These are phyloP conservation scores for Candida coleopterorum DNA, from an alignment of 805 yeast species.

Conservation along the genomic window DNA sequence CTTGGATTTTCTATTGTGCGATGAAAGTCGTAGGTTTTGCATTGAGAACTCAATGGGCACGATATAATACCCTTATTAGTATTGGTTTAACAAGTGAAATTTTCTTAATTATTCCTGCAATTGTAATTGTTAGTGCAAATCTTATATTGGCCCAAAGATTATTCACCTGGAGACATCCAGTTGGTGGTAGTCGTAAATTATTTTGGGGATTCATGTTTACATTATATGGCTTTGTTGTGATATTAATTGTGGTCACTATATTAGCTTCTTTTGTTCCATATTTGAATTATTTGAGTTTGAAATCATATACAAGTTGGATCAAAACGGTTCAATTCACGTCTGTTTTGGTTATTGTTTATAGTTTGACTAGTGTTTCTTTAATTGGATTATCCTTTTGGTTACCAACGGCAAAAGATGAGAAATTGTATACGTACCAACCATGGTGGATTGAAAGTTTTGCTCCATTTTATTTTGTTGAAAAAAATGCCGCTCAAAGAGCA, in stretches of 20 bases:
- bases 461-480: slow-evolving; percentile 56
- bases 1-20: slow-evolving; percentile 46
- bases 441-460: slow-evolving; percentile 71
- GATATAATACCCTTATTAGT: slow-evolving; percentile 38
- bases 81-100: slow-evolving; percentile 56
- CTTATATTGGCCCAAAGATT: slow-evolving; percentile 66
- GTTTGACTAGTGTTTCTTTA: slow-evolving; percentile 48
- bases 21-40: slow-evolving; percentile 56
- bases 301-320: slow-evolving; percentile 16
- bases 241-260: slow-evolving; percentile 58
- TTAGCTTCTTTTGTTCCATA: slow-evolving; percentile 60
- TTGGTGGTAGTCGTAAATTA: slow-evolving; percentile 48
- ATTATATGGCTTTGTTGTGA: slow-evolving; percentile 49
- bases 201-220: slow-evolving; percentile 48
- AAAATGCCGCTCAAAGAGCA: slow-evolving; percentile 47
- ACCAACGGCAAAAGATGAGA: slow-evolving; percentile 49
- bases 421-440: slow-evolving; percentile 61
- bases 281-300: slow-evolving; percentile 45
- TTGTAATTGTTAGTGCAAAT: slow-evolving; percentile 52
- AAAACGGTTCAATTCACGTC: slow-evolving; percentile 27
- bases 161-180: slow-evolving; percentile 75
- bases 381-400: slow-evolving; percentile 47
- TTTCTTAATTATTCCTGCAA: slow-evolving; percentile 51
- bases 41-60: slow-evolving; percentile 54
- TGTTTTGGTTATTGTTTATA: slow-evolving; percentile 37